Evolutionary conservation across 2,329 filamentous ascomycete species (phyloP).

Genomic region (Emericellopsis cladophorae): DNA sequence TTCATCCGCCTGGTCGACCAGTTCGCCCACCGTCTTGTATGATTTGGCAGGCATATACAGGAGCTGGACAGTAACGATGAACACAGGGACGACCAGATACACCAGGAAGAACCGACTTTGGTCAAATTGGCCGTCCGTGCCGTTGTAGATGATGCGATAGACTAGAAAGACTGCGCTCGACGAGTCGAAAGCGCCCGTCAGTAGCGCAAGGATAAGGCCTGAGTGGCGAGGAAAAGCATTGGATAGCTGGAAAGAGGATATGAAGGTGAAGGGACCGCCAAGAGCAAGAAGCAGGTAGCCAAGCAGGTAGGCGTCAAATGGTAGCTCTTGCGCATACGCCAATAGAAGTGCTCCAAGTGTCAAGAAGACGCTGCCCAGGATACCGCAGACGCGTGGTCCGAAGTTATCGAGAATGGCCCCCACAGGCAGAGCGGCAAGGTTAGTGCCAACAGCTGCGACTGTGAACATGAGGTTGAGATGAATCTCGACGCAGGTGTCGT

Average conservation of each 20-base stretch:
- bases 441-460: slow-evolving; percentile 74
- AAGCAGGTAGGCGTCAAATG: slow-evolving; percentile 60
- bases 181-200: slow-evolving; percentile 75
- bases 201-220: slow-evolving; percentile 64
- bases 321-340: slow-evolving; percentile 43
- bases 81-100: slow-evolving; percentile 58
- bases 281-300: slow-evolving; percentile 68
- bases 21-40: slow-evolving; percentile 77
- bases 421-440: slow-evolving; percentile 74
- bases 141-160: slow-evolving; percentile 59
- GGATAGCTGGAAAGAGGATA: slow-evolving; percentile 72
- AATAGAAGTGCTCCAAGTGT: slow-evolving; percentile 59
- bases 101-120: slow-evolving; percentile 57
- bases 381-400: slow-evolving; percentile 64
- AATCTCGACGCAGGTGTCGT: slow-evolving; percentile 33
- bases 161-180: slow-evolving; percentile 67
- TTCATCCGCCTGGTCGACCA: slow-evolving; percentile 60
- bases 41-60: slow-evolving; percentile 61
- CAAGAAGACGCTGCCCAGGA: slow-evolving; percentile 57
- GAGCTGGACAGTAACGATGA: slow-evolving; percentile 55
- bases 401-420: slow-evolving; percentile 75
- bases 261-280: slow-evolving; percentile 71
- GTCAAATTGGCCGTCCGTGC: slow-evolving; percentile 39
- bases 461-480: slow-evolving; percentile 87
- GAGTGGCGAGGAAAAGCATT: slow-evolving; percentile 71